Evolutionary conservation across 2,329 filamentous ascomycete species (phyloP), one percentile per base, ranked within the genome.

Genomic region (Diaporthe helianthi): DNA sequence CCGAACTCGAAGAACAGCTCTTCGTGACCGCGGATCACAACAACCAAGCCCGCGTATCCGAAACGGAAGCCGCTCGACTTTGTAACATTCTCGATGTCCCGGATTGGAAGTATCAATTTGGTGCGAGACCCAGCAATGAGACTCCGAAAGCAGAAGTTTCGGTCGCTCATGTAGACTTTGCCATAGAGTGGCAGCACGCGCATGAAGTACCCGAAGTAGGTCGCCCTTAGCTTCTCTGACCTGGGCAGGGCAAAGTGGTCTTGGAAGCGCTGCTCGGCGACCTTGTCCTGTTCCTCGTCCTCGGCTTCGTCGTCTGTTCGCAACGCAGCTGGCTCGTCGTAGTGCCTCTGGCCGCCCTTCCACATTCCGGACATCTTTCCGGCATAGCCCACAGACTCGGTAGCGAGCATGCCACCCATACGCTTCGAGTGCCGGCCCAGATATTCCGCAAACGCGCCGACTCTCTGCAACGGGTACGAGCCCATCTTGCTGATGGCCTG

Each of bases 311-410:
- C 86, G 53, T 89, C 86, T 2, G 83, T 82, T 36, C 80, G 82
- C 51, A 86, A 80, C 26, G 82, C 85, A 53, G 81, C 78, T 2
- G 84, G 84, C 52, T 88, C 92, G 61, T 91, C 90, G 75, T 98
- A 99, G 79, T 98, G 95, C 75, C 91, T 94, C 74, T 91, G 90
- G 15, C 93, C 93, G 41, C 96, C 96, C 73, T 94, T 93, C 89
- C 96, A 96, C 92, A 98, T 98, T 46, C 94, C 95, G 0, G 95
- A 97, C 0, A 98, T 94, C 79, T 98, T 98, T 76, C 97, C 94
- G 38, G 97, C 91, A 77, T 98, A 98, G 1, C 93, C 94, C 90
- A 97, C 97, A 0, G 95, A 97, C 78, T 98, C 94, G 0, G 91
- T 93, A 8, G 95, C 93, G 54, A 98, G 82, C 10, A 97, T 82